Evolutionary conservation across 2,329 filamentous ascomycete genomes (phyloP).

Genomic region (Fusarium tricinctum): DNA sequence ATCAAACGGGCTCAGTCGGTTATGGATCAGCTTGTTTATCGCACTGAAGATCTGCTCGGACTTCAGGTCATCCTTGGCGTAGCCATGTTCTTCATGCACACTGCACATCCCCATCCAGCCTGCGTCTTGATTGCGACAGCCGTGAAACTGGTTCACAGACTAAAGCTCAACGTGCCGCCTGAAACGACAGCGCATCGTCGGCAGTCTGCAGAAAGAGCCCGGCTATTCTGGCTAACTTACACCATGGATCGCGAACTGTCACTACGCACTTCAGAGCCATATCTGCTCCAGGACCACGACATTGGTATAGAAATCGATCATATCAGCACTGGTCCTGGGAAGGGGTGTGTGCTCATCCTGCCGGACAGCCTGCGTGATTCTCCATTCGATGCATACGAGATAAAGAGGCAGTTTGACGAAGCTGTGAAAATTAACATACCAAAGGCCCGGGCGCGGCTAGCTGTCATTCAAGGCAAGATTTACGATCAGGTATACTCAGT

Average conservation of each 20-base stretch:
- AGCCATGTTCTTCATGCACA: conserved; percentile 3
- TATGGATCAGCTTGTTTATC: conserved; percentile 20
- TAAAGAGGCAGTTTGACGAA: no score
- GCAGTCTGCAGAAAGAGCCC: not conserved
- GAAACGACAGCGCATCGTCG: no score
- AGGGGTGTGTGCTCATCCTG: not conserved
- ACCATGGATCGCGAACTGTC: conserved; percentile 22
- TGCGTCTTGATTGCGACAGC: conserved; percentile 13
- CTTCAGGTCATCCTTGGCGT: conserved; percentile 21
- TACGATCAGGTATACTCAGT: conserved; percentile 25
- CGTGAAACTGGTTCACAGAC: conserved; percentile 19
- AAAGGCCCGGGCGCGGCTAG: not conserved
- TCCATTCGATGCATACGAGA: not conserved
- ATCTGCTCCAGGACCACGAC: conserved; percentile 22
- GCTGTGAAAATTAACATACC: not conserved
- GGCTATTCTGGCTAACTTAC: conserved; percentile 28
- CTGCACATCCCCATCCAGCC: not conserved
- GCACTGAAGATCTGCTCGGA: conserved; percentile 1
- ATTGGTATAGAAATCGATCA: conserved; percentile 6
- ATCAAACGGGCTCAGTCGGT: not conserved
- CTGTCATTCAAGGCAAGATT: conserved; percentile 27
- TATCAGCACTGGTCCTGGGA: not conserved
- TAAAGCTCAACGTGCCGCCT: conserved; percentile 1
- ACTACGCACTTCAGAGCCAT: conserved; percentile 3
- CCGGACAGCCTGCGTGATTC: not conserved